These are phyloP conservation scores for Gypsophila paniculata DNA, from an alignment of 179 eudicot genomes.

Conservation along the genomic window DNA sequence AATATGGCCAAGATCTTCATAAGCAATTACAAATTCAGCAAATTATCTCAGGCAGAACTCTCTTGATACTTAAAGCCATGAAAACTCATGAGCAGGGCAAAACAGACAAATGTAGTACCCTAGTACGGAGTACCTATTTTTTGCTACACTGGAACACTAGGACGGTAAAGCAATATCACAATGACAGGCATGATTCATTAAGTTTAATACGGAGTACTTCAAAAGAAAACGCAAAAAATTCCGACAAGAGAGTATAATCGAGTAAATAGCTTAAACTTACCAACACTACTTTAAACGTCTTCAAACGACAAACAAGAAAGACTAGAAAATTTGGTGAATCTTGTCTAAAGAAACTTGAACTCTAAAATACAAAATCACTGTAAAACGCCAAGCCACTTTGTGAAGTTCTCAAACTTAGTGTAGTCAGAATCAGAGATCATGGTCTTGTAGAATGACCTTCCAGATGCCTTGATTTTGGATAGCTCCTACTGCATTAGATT, in stretches of 20 bases:
- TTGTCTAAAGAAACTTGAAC: background rate
- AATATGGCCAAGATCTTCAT: too few relatives aligned
- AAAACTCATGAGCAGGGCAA: too few relatives aligned
- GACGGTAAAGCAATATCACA: background rate
- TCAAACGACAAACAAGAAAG: background rate
- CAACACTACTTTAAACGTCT: background rate
- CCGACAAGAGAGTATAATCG: background rate
- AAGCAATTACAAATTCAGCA: too few relatives aligned
- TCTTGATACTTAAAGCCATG: too few relatives aligned
- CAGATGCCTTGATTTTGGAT: slow-evolving; percentile 49
- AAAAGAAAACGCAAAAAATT: too few relatives aligned
- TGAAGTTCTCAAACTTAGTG: slow-evolving; percentile 72
- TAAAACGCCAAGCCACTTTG: slow-evolving; percentile 55
- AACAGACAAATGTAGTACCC: too few relatives aligned
- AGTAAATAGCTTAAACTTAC: background rate
- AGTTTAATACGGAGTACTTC: background rate
- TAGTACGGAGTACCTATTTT: too few relatives aligned
- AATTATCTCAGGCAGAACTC: too few relatives aligned
- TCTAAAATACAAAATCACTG: slow-evolving; percentile 22
- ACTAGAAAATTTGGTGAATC: background rate
- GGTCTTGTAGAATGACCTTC: slow-evolving; percentile 69
- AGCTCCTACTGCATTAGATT: slow-evolving; percentile 53
- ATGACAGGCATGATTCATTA: background rate
- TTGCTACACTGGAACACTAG: background rate
- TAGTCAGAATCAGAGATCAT: slow-evolving; percentile 84